Percentiles rank a stretch among this genome's conserved stretches.
phyloP scores from a whole-genome alignment of 352 stramenopile genomes.

The Thalassiosira allenii region DNA sequence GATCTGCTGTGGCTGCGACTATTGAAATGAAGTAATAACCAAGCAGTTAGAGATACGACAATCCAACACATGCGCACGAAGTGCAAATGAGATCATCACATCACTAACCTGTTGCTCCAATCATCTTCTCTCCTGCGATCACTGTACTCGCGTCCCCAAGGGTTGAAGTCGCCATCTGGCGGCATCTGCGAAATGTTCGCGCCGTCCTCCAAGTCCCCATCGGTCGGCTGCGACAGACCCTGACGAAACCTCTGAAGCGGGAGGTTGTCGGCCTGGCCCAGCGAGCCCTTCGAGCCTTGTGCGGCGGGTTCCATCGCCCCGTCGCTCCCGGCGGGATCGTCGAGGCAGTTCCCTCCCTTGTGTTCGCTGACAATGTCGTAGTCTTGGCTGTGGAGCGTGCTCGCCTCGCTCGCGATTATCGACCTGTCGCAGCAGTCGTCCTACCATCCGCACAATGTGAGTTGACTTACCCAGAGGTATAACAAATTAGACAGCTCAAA shows the following conservation, averaged over 20 bases:
- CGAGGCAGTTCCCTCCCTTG: slow-evolving; percentile 22
- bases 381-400: slow-evolving; percentile 37
- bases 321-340: too few relatives aligned
- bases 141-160: slow-evolving; percentile 22
- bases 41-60: neutral
- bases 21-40: neutral
- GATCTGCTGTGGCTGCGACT: slow-evolving; percentile 45
- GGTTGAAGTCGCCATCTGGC: slow-evolving; percentile 16
- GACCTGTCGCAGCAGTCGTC: slow-evolving; percentile 46
- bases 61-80: neutral
- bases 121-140: slow-evolving; percentile 28
- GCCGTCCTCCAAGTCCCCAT: neutral
- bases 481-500: too few relatives aligned
- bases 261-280: too few relatives aligned
- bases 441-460: neutral
- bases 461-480: too few relatives aligned
- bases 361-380: slow-evolving; percentile 20
- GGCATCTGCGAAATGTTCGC: neutral
- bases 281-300: too few relatives aligned
- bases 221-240: neutral
- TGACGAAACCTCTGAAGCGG: slow-evolving; percentile 35
- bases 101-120: slow-evolving; percentile 43
- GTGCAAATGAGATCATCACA: neutral
- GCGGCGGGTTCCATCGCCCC: too few relatives aligned
- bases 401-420: slow-evolving; percentile 19